phyloP scores from a whole-genome alignment of 1,284 basidiomycete genomes.

The Ustilago nuda region DNA sequence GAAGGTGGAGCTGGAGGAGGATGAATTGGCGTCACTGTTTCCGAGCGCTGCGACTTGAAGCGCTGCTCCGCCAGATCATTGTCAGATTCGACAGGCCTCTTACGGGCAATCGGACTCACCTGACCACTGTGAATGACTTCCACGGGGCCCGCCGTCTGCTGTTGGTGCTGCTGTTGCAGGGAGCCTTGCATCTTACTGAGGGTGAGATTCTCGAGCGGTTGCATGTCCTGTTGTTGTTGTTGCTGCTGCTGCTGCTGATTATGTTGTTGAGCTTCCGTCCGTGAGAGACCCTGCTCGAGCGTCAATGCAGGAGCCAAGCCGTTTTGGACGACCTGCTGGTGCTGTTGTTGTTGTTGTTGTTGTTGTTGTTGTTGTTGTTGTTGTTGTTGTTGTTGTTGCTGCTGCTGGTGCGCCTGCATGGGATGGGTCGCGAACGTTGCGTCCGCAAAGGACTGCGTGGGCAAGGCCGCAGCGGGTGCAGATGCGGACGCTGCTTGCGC shows the following conservation, averaged over 20 bases:
- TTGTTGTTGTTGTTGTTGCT: constrained; percentile 17
- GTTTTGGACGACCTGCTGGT: constrained; percentile 12
- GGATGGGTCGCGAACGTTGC: constrained; percentile 17
- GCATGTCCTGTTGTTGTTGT: constrained; percentile 18
- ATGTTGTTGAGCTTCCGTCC: constrained; percentile 22
- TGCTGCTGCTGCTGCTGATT: constrained; percentile 11
- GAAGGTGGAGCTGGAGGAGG: constrained; percentile 42
- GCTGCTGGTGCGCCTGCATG: constrained; percentile 14
- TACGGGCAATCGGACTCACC: constrained; percentile 40
- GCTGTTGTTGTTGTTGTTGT: constrained; percentile 18
- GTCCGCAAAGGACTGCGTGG: constrained; percentile 19
- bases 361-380: constrained; percentile 22
- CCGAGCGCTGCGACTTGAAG: constrained; percentile 46
- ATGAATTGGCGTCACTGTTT: constrained; percentile 38
- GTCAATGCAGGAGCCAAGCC: constrained; percentile 19
- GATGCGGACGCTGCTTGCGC: constrained; percentile 20
- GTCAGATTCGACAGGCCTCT: constrained; percentile 49
- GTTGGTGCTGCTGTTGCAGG: constrained; percentile 14
- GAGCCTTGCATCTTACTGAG: constrained; percentile 35
- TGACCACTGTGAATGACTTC: constrained; percentile 25
- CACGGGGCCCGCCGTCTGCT: constrained; percentile 6
- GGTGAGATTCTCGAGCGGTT: constrained; percentile 17
- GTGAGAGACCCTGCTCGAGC: constrained; percentile 23
- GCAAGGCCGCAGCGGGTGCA: constrained; percentile 13
- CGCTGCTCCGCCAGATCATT: constrained; percentile 41